Evolutionary conservation across 441 rosid genomes (phyloP), one percentile per base, ranked within the genome.

Genomic region (Macaranga tanarius): DNA sequence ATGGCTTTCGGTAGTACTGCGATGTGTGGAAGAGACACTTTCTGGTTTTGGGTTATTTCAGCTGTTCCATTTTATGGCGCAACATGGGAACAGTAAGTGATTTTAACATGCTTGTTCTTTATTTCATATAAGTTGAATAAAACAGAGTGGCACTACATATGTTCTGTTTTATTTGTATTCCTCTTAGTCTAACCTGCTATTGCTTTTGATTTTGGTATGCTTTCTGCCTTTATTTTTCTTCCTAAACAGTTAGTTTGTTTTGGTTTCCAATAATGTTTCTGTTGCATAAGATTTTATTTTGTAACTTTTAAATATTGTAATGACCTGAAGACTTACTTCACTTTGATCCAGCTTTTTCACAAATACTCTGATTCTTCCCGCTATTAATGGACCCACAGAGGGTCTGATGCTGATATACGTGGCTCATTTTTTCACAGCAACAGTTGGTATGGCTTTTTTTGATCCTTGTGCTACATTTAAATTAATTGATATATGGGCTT

Each of bases 21-120:
- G 69, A 90, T 93, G 97, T 91, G 97, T 82, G 99, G 97, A 78
- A 82, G 92, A 85, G 83, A 83, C 71, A 69, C 91, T 34, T 95
- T 95, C 83, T 93, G 94, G 94, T 93, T 90, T 80, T 95, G 99
- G 99, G 81, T 93, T 75, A 86, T 95, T 81, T 87, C 99, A 61
- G 98, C 98, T 65, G 79, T 89, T 74, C 95, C 99, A 65, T 95
- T 95, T 79, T 87, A 87, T 70, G 87, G 92, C 77, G 99, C 97
- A 76, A 95, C 99, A 22, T 95, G 99, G 99, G 99, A 95, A 86
- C 84, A 84, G 98, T 95, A 84, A 81, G 98, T 84, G 73, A 75
- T 81, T 63, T 57, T 55, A 22, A 22, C 40, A 40, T 71, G 34
- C 45, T 70, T 15, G 17, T 75, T 47, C n/a, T 69, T 62, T 66